Base-by-base conservation (phyloP, 2,329 filamentous ascomycete species). In the Aspergillus ochraceoroseus region DNA sequence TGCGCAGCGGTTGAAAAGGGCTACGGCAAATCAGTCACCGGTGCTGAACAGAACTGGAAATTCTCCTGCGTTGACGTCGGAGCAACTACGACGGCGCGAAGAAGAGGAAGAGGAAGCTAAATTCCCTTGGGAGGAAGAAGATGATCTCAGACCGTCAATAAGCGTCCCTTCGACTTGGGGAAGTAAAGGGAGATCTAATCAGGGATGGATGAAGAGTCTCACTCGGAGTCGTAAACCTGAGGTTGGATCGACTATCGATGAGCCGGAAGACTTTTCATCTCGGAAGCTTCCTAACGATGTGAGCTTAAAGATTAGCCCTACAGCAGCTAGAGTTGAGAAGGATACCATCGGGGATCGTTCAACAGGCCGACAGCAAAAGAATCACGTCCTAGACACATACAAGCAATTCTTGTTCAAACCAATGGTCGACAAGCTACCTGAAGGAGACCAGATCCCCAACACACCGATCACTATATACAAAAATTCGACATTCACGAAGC, bases 141-240 rank as follows among this genome's bases (percentile, higher is more conserved):
- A 56, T 22, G 53, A 52, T 2, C 38, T 45, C 29, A 56, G 58
- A 18, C 62, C 57, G 11, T 49, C 57, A 12, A 42, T 67, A 15
- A 68, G 68, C 35, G 41, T 67, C 5, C 66, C 65, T 8, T 52
- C 45, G 29, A 59, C 41, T 7, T 69, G 66, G 66, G 65, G 64
- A 4, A 56, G 49, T 43, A 56, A 57, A 12, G 59, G 58, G 25
- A 56, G 49, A 33, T 52, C 48, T 23, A 56, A 54, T 35, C 58
- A 55, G 20, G 58, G 61, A 36, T 67, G 65, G 65, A 40, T 65
- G 36, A 60, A 52, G 18, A 63, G 55, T 23, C 52, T 62, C 13
- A 56, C 53, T 12, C 49, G 48, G 19, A 53, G 46, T 14, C 55
- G 47, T 41, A 41, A 44, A 8, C 42, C 45, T 3, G 51, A 52